These are phyloP conservation scores for Endocalyx cinctus DNA, from an alignment of 2,329 filamentous ascomycete genomes.

Conservation along the genomic window DNA sequence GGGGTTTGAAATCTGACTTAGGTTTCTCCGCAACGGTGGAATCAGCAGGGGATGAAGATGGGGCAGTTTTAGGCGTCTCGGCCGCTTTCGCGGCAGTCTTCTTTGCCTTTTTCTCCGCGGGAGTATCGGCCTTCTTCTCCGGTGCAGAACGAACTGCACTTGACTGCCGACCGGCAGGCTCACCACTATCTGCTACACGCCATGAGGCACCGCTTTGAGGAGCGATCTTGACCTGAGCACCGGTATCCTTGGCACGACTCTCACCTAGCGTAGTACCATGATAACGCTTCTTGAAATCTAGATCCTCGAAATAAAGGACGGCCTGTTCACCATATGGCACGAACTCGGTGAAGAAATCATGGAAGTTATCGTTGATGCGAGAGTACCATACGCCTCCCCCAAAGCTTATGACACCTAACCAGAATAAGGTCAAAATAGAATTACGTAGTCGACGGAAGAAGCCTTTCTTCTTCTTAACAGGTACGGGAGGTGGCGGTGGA, in stretches of 20 bases:
- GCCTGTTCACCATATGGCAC: slow-evolving; percentile 91
- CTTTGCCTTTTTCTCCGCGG: slow-evolving; percentile 21
- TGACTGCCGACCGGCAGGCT: slow-evolving; percentile 21
- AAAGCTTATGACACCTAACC: slow-evolving; percentile 75
- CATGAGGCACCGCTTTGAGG: slow-evolving; percentile 82
- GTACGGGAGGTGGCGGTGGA: slow-evolving; percentile 34
- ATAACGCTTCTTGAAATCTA: slow-evolving; percentile 86
- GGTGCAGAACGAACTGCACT: slow-evolving; percentile 20
- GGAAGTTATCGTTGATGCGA: slow-evolving; percentile 92
- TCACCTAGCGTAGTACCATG: slow-evolving; percentile 41
- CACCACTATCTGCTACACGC: slow-evolving; percentile 27
- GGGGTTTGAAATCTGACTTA: slow-evolving; percentile 40
- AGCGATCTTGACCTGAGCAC: slow-evolving; percentile 75
- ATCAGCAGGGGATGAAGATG: slow-evolving; percentile 8
- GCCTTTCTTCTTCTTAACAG: slow-evolving; percentile 57
- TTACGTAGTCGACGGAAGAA: slow-evolving; percentile 69
- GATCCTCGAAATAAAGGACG: slow-evolving; percentile 92
- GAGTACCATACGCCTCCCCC: slow-evolving; percentile 89
- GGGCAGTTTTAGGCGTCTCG: slow-evolving; percentile 25
- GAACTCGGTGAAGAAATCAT: slow-evolving; percentile 98
- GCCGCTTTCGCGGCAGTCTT: slow-evolving; percentile 24
- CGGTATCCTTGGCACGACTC: slow-evolving; percentile 52
- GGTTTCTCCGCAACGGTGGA: slow-evolving; percentile 3
- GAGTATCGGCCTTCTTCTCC: slow-evolving; percentile 20
- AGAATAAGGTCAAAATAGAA: slow-evolving; percentile 69